A percentile compares a stretch with the other conserved stretches of the same genome.
Evolutionary conservation across 306 rosid genomes (phyloP).

Genomic region (Vigna hirtella): DNA sequence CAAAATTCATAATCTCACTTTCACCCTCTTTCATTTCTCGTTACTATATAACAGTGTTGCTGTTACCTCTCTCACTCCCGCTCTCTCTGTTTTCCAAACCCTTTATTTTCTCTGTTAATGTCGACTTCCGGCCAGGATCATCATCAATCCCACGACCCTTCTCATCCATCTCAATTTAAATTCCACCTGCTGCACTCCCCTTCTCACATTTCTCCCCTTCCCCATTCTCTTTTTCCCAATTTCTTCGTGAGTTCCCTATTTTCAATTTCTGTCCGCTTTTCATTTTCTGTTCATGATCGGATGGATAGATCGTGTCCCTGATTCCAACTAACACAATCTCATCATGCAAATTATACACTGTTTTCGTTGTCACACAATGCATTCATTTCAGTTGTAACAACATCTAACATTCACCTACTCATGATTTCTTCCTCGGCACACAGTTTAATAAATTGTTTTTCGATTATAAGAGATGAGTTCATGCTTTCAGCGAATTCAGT

Average conservation of each 20-base stretch:
- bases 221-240: slow-evolving; percentile 10
- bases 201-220: background rate
- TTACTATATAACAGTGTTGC: background rate
- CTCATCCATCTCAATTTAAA: slow-evolving; percentile 29
- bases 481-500: background rate
- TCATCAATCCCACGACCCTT: background rate
- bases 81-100: background rate
- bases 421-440: too few relatives aligned
- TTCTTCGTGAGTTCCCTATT: slow-evolving; percentile 26
- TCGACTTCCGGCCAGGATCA: slow-evolving; percentile 44
- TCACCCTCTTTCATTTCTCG: background rate
- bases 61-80: background rate
- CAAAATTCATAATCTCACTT: too few relatives aligned
- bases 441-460: background rate
- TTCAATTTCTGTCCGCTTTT: background rate
- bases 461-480: background rate
- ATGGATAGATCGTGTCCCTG: background rate
- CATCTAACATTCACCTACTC: too few relatives aligned
- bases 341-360: background rate
- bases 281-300: background rate
- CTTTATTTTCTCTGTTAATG: slow-evolving; percentile 31
- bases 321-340: background rate
- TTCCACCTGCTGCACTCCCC: slow-evolving; percentile 31
- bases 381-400: too few relatives aligned
- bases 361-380: background rate